Evolutionary conservation across 345 rosid species (phyloP).

Genomic region (Populus deltoides): DNA sequence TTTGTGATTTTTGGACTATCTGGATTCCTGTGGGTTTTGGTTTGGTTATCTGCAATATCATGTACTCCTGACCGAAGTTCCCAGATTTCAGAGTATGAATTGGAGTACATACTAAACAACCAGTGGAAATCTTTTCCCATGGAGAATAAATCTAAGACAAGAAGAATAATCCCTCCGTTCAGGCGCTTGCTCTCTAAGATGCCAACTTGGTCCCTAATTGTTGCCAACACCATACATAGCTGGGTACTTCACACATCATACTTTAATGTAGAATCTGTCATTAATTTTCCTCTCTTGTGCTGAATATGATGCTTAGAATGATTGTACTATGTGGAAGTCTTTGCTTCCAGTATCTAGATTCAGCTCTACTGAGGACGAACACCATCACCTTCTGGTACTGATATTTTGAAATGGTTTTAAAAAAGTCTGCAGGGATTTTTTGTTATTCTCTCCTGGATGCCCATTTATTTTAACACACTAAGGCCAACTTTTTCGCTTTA

Average conservation of each 20-base stretch:
- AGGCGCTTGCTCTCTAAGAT: constrained; percentile 72
- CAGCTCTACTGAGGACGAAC: not conserved
- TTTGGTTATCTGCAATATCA: constrained; percentile 86
- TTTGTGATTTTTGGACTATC: constrained; percentile 88
- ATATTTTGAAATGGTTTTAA: not conserved
- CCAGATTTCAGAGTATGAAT: constrained; percentile 78
- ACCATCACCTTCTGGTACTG: not conserved
- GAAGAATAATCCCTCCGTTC: constrained; percentile 72
- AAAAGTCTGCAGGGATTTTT: constrained; percentile 69
- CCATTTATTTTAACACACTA: constrained; percentile 86
- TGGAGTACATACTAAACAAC: constrained; percentile 58
- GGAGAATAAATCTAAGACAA: constrained; percentile 41
- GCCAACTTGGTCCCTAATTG: constrained; percentile 91
- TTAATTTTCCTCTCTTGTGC: not conserved
- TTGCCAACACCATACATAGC: constrained; percentile 95
- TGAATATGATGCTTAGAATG: not conserved
- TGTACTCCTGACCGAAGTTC: constrained; percentile 67
- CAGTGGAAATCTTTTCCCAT: constrained; percentile 35
- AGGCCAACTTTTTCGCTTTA: constrained; percentile 24
- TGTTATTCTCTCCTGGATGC: constrained; percentile 99
- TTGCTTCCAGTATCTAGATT: not conserved
- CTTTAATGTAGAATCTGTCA: constrained; percentile 6
- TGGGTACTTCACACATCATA: constrained; percentile 53
- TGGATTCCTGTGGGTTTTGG: constrained; percentile 90
- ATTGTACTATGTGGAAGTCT: not conserved